Base-by-base conservation (phyloP, 2,329 filamentous ascomycete species). In the Penicillium glabrum region DNA sequence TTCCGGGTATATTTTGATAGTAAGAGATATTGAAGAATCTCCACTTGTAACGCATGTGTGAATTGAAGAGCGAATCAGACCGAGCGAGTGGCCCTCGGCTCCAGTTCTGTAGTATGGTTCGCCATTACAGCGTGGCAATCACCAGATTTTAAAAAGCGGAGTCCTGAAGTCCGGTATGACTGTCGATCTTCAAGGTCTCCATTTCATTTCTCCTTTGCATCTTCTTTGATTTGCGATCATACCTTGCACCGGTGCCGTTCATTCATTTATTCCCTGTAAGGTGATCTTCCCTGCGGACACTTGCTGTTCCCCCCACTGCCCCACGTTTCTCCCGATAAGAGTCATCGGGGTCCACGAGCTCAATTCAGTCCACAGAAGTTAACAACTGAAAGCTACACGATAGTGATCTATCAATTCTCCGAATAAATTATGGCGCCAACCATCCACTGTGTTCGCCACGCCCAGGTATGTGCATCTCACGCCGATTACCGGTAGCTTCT, bases 401-500 rank as follows among this genome's bases (percentile, higher is more conserved):
- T 11, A 23, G 19, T 41, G 11, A 41, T 4, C 10, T 41, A 9
- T n/a, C 3, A 41, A 21, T 19, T 19, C 4, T 41, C 11, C 7
- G 19, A 23, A 23, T 41, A 13, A 11, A 71, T 16, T 29, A 78
- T 79, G 77, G 62, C 77, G 35, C 77, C 77, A 0, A 71, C 74
- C 44, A 67, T 79, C 37, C 76, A 79, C 54, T 75, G 73, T 57
- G 75, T 79, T 52, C 77, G 77, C 59, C 77, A 80, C 65, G 77
- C 77, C 24, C 77, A 79, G 70, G 76, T 78, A 71, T 35, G 68
- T 62, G 31, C 23, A 39, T 37, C n/a, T n/a, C 14, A 29, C 4
- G 21, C 23, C 21, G 21, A 14, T 41, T 21, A 41, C 29, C 47
- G 35, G 16, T 35, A 26, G 16, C 23, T 21, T 23, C 54, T 31